A percentile compares a stretch with the other conserved stretches of the same genome.
phyloP scores from a whole-genome alignment of 1,284 basidiomycete genomes.

The Heterobasidion occidentale region DNA sequence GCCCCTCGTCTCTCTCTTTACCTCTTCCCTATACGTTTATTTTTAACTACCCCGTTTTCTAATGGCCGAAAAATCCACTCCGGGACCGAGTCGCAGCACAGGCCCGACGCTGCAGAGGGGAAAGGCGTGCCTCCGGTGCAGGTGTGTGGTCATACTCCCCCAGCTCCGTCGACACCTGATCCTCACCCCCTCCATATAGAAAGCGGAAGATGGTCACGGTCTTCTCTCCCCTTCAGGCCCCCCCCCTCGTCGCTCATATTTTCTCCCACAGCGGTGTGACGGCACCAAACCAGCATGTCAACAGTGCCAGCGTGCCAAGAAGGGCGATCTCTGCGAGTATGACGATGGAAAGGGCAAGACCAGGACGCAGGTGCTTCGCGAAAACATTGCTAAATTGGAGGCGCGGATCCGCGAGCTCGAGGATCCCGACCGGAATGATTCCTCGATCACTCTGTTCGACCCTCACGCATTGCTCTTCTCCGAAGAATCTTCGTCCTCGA shows the following conservation, averaged over 20 bases:
- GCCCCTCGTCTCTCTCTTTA: not conserved
- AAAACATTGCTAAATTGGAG: slow-evolving; percentile 33
- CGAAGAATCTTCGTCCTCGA: slow-evolving; percentile 55
- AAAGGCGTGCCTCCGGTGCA: slow-evolving; percentile 64
- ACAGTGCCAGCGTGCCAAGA: slow-evolving; percentile 33
- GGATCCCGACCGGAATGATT: slow-evolving; percentile 25
- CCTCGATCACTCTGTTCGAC: slow-evolving; percentile 29
- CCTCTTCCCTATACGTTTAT: slow-evolving; percentile 1
- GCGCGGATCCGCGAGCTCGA: slow-evolving; percentile 34
- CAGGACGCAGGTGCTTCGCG: slow-evolving; percentile 36
- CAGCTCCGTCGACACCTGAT: not conserved
- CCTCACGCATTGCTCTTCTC: slow-evolving; percentile 33
- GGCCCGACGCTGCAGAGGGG: slow-evolving; percentile 31
- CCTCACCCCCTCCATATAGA: slow-evolving; percentile 25
- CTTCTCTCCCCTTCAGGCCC: slow-evolving; percentile 4
- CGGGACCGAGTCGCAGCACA: slow-evolving; percentile 9
- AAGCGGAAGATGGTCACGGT: slow-evolving; percentile 73
- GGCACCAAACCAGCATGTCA: slow-evolving; percentile 33
- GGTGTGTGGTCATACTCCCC: slow-evolving; percentile 26
- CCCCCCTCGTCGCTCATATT: not conserved
- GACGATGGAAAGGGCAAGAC: slow-evolving; percentile 41
- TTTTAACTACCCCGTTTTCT: slow-evolving; percentile 17
- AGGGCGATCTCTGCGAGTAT: slow-evolving; percentile 33
- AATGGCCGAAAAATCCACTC: slow-evolving; percentile 28
- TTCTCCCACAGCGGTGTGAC: slow-evolving; percentile 30